Base-by-base conservation (phyloP, 495 filamentous ascomycete species). In the Penicillium lagena region DNA sequence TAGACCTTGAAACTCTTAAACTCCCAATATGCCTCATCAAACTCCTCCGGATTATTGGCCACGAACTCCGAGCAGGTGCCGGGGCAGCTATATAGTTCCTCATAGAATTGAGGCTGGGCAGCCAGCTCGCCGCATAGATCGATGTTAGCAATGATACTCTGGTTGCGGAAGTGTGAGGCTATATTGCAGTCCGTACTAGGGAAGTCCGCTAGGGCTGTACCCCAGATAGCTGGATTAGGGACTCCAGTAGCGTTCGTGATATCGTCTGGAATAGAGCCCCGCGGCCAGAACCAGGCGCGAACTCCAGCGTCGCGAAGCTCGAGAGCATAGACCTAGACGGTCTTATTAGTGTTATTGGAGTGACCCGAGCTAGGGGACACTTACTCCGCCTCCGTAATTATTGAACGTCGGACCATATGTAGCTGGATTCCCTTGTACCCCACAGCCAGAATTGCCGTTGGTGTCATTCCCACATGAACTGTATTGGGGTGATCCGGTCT, bases 101-200 rank as follows among this genome's bases (percentile, higher is more conserved):
- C 60, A 49, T 77, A 77, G 36, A 59, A 62, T 39, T 57, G 52
- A 7, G 46, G 31, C 35, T 53, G 43, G 7, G 55, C 71, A 7
- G 62, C 72, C 28, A 65, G 55, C 17, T 64, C 38, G 0, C 73
- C 73, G 43, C 73, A 77, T 4, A 77, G 59, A 51, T 74, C 71
- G 42, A 76, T 78, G 46, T 78, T 76, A 1, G 56, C 67, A 42
- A 78, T 69, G 44, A 78, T 78, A 46, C 66, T 71, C 50, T 73
- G 65, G 40, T 78, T 78, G 32, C 44, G 51, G 58, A 78, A 78
- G 43, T 76, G 70, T 1, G 58, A 52, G 1, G 48, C 34, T 40
- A 76, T 72, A 42, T 75, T 60, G 46, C 74, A 78, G 39, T 75
- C 42, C 0, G 74, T 76, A 29, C 52, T 59, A 7, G 76, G 74